These are phyloP conservation scores for Chlorophyllum brunneum DNA, from an alignment of 768 basidiomycete species.

Conservation along the genomic window DNA sequence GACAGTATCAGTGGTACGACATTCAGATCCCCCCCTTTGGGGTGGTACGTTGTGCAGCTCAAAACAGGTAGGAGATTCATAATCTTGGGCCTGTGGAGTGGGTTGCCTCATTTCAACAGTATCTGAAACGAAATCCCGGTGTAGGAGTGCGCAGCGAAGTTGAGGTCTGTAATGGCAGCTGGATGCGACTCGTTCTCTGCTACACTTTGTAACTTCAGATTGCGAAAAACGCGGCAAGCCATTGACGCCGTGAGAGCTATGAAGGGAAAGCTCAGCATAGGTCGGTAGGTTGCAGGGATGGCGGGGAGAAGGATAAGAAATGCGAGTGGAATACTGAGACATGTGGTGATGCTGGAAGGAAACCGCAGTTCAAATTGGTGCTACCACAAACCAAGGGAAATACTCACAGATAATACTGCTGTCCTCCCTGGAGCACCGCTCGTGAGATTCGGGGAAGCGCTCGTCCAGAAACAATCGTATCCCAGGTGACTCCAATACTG, in stretches of 20 bases:
- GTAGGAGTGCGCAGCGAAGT: no score
- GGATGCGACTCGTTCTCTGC: no score
- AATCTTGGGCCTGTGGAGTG: no score
- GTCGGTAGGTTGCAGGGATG: background rate
- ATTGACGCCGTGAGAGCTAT: background rate
- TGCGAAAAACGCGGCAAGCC: background rate
- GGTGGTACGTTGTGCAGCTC: no score
- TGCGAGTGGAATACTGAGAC: background rate
- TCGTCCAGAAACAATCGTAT: background rate
- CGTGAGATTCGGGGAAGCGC: background rate
- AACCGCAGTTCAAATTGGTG: background rate
- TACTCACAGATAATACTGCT: background rate
- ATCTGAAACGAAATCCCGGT: no score
- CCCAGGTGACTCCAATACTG: background rate
- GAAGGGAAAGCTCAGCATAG: background rate
- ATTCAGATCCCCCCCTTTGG: no score
- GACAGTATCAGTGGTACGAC: no score
- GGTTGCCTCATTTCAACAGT: no score
- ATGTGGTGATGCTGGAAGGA: background rate
- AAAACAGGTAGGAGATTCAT: no score
- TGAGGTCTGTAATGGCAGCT: no score
- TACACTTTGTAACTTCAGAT: background rate
- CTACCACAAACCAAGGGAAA: background rate
- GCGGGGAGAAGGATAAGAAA: background rate
- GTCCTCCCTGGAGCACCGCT: background rate